Evolutionary conservation across 2,329 filamentous ascomycete species (phyloP).

Genomic region (Teratosphaeria gauchensis): DNA sequence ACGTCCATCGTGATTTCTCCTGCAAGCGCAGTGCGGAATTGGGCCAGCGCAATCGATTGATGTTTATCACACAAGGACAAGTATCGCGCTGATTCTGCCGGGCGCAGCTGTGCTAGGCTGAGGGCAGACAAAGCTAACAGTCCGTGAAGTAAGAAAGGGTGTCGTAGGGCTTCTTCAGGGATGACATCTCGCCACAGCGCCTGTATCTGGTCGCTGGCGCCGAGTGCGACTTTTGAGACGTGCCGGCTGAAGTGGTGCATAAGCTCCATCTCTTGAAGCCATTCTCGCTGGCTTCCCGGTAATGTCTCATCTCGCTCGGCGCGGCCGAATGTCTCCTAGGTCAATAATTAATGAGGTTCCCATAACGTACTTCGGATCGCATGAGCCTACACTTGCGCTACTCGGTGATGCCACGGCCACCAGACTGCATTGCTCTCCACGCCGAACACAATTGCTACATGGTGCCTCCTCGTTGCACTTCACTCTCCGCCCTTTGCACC

Average conservation of each 20-base stretch:
- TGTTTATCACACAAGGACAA: conserved; percentile 14
- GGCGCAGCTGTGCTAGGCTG: conserved; percentile 11
- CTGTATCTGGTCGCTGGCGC: conserved; percentile 7
- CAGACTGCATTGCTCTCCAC: conserved; percentile 14
- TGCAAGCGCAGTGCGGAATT: conserved; percentile 12
- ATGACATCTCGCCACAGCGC: conserved; percentile 14
- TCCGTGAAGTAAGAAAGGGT: conserved; percentile 19
- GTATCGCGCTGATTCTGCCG: conserved; percentile 10
- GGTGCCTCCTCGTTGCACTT: conserved; percentile 21
- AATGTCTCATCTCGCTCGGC: background rate
- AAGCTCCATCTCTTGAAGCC: conserved; percentile 21
- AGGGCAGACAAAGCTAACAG: conserved; percentile 17
- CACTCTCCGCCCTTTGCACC: conserved; percentile 20
- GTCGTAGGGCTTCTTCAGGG: conserved; percentile 12
- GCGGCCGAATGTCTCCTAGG: background rate
- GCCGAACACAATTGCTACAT: conserved; percentile 14
- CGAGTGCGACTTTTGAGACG: background rate
- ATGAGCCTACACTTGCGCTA: background rate
- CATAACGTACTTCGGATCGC: background rate
- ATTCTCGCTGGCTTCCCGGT: conserved; percentile 6
- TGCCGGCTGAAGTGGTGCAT: conserved; percentile 16
- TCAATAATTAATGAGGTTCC: background rate
- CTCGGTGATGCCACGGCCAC: background rate
- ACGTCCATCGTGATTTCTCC: conserved; percentile 11
- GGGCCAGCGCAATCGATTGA: conserved; percentile 14